Percentiles rank a stretch among this genome's conserved stretches.
These are phyloP conservation scores for Pseudozyma flocculosa DNA, from an alignment of 1,284 basidiomycete species.

Conservation along the genomic window DNA sequence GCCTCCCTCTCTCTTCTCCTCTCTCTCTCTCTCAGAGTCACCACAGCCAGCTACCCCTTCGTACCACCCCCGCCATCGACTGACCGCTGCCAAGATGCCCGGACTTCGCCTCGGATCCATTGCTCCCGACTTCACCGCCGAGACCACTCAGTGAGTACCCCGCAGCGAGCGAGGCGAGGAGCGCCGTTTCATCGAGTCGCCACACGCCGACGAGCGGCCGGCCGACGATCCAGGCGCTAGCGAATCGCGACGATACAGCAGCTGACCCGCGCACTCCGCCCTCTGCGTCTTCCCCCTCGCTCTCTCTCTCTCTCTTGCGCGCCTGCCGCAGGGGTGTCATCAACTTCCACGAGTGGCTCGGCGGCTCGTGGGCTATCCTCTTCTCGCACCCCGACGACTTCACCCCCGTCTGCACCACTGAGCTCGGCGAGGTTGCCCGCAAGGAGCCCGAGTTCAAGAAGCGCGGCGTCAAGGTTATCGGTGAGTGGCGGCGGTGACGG, in stretches of 20 bases:
- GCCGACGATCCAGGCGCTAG: too few species aligned
- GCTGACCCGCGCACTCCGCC: too few species aligned
- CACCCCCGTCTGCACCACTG: slow-evolving; percentile 69
- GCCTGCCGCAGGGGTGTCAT: slow-evolving; percentile 34
- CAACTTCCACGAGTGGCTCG: slow-evolving; percentile 87
- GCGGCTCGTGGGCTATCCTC: slow-evolving; percentile 74
- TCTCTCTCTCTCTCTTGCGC: background rate
- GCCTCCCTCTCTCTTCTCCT: too few species aligned
- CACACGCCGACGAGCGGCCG: too few species aligned
- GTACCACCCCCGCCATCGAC: too few species aligned
- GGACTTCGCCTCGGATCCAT: slow-evolving; percentile 52
- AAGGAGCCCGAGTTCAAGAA: slow-evolving; percentile 79
- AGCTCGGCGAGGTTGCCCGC: slow-evolving; percentile 91
- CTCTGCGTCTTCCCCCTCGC: background rate
- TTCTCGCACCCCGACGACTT: slow-evolving; percentile 73
- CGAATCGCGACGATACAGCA: too few species aligned
- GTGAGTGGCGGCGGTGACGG: slow-evolving; percentile 6
- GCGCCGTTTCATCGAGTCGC: too few species aligned
- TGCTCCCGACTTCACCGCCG: slow-evolving; percentile 55
- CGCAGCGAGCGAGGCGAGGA: too few species aligned
- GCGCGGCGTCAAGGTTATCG: slow-evolving; percentile 76
- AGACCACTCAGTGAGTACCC: slow-evolving; percentile 50
- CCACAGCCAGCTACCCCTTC: too few species aligned
- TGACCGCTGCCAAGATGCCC: slow-evolving; percentile 60
- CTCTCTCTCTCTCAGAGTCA: too few species aligned